Evolutionary conservation across 768 basidiomycete species (phyloP).

Genomic region (Lentinula aciculospora): DNA sequence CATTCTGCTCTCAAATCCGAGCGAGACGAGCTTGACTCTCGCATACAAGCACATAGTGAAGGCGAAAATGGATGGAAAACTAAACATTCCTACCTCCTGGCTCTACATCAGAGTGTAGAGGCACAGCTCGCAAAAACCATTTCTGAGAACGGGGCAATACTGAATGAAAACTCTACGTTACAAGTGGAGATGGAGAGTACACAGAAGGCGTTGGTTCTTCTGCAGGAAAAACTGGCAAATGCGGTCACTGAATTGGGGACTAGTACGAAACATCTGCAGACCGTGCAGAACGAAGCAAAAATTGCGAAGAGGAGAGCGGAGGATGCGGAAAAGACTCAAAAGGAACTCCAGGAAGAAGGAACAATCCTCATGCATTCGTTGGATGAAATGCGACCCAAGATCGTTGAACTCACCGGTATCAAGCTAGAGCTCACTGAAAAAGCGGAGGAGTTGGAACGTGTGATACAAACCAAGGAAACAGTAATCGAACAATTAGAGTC

Average conservation of each 20-base stretch:
- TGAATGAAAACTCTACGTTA: conserved; percentile 44
- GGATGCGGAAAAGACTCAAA: conserved; percentile 66
- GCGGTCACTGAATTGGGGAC: conserved; percentile 48
- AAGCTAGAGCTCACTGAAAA: conserved; percentile 68
- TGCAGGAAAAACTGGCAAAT: conserved; percentile 56
- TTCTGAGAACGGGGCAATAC: conserved; percentile 41
- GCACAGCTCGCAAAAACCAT: conserved; percentile 37
- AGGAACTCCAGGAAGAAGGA: conserved; percentile 73
- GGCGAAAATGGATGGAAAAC: conserved; percentile 42
- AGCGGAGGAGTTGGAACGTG: conserved; percentile 48
- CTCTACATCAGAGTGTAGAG: conserved; percentile 30
- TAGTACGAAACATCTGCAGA: conserved; percentile 52
- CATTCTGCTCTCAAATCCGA: conserved; percentile 56
- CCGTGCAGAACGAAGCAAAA: conserved; percentile 60
- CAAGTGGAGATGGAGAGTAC: conserved; percentile 40
- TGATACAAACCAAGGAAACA: conserved; percentile 48
- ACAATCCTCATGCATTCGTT: conserved; percentile 73
- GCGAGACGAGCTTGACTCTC: conserved; percentile 47
- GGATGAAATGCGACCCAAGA: conserved; percentile 82
- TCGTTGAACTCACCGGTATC: conserved; percentile 71
- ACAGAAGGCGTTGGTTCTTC: conserved; percentile 40
- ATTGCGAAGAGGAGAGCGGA: conserved; percentile 62
- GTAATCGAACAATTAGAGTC: conserved; percentile 59
- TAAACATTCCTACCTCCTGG: conserved; percentile 42
- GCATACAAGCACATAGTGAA: conserved; percentile 34